Evolutionary conservation across 306 rosid genomes (phyloP).

Genomic region (Vigna unguiculata): DNA sequence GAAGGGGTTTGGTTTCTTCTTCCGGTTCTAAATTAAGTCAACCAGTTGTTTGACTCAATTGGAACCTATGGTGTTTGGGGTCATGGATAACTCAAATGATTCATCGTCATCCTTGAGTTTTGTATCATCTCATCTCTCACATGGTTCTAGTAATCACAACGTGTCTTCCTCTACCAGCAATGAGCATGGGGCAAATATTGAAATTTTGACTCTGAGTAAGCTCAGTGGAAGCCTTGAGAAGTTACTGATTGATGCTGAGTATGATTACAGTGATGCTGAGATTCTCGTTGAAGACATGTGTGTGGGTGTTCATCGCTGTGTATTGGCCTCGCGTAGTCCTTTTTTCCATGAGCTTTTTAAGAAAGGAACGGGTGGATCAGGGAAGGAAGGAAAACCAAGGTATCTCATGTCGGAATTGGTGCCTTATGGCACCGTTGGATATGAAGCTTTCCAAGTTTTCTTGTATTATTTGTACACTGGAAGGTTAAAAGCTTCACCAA

Average conservation of each 20-base stretch:
- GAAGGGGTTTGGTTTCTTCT: constrained; percentile 18
- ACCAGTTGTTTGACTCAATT: constrained; percentile 38
- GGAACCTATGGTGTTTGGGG: constrained; percentile 26
- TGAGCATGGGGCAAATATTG: constrained; percentile 57
- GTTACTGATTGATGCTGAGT: constrained; percentile 65
- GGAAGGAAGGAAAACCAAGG: constrained; percentile 68
- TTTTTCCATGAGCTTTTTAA: constrained; percentile 83
- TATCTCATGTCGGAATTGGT: constrained; percentile 77
- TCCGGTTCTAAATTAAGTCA: constrained; percentile 37
- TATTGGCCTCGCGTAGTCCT: constrained; percentile 78
- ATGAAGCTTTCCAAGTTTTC: constrained; percentile 72
- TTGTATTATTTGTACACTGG: constrained; percentile 90
- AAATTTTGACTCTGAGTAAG: constrained; percentile 67
- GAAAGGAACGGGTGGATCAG: constrained; percentile 53
- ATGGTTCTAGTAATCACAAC: constrained; percentile 67
- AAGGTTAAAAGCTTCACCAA: constrained; percentile 74
- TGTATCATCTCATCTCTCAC: constrained; percentile 74
- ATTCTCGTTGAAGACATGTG: constrained; percentile 69
- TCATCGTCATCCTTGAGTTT: constrained; percentile 81
- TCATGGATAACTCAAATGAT: constrained; percentile 74
- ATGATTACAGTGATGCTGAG: constrained; percentile 78
- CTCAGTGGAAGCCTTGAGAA: constrained; percentile 87
- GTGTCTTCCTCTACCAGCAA: constrained; percentile 49
- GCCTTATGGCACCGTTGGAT: constrained; percentile 68
- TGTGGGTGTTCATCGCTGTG: constrained; percentile 78